A percentile compares a stretch with the other conserved stretches of the same genome.
These are phyloP conservation scores for Rhizopogon roseolus DNA, from an alignment of 768 basidiomycete species.

Conservation along the genomic window DNA sequence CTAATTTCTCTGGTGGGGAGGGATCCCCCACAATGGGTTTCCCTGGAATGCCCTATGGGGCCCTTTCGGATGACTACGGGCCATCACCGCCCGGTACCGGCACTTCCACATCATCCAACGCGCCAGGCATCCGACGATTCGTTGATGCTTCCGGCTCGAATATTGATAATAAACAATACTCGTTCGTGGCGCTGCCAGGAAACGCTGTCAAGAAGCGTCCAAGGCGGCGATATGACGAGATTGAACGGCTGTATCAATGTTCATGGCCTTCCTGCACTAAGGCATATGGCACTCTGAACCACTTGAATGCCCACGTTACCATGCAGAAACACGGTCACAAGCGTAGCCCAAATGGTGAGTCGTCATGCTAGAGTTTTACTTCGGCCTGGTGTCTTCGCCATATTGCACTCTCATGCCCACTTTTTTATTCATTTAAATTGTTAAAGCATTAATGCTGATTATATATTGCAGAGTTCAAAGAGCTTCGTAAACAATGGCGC, in stretches of 20 bases:
- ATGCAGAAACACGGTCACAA: conserved; percentile 96
- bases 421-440: neutral
- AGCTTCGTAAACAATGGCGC: conserved; percentile 94
- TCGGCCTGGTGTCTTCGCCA: conserved; percentile 1
- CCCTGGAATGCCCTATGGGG: conserved; percentile 34
- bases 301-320: conserved; percentile 96
- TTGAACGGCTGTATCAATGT: conserved; percentile 89
- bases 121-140: conserved; percentile 23
- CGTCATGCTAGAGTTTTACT: conserved; percentile 3
- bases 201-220: conserved; percentile 81
- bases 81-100: conserved; percentile 60
- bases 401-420: conserved; percentile 1
- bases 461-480: conserved; percentile 82
- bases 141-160: conserved; percentile 23
- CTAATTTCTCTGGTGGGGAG: conserved; percentile 45
- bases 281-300: conserved; percentile 92
- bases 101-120: conserved; percentile 51
- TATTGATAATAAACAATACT: conserved; percentile 65
- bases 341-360: conserved; percentile 83
- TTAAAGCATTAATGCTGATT: conserved; percentile 6
- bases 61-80: conserved; percentile 47
- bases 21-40: conserved; percentile 28
- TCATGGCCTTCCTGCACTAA: conserved; percentile 76
- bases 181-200: conserved; percentile 77
- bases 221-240: conserved; percentile 88